These are phyloP conservation scores for Komagataella ulmi DNA, from an alignment of 805 yeast genomes.

Conservation along the genomic window DNA sequence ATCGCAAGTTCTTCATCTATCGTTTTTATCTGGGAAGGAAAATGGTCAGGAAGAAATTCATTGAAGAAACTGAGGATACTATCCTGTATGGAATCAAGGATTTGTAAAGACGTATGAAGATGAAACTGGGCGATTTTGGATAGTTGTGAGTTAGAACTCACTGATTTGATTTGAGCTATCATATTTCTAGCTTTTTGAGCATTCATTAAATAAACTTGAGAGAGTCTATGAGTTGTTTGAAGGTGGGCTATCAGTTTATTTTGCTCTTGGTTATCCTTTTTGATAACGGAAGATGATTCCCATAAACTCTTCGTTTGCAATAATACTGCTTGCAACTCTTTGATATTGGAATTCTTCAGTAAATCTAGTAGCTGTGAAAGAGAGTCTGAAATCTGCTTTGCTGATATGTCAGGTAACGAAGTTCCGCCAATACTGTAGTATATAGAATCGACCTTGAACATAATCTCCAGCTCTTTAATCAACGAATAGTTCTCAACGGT, in stretches of 20 bases:
- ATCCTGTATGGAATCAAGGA: neutral
- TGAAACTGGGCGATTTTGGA: neutral
- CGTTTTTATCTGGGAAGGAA: neutral
- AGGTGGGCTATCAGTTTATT: neutral
- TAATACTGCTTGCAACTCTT: neutral
- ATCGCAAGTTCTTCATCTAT: neutral
- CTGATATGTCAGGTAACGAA: neutral
- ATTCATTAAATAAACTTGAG: neutral
- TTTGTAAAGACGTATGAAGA: neutral
- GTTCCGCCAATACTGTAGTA: neutral
- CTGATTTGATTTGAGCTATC: neutral
- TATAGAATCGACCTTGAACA: neutral
- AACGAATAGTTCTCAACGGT: neutral
- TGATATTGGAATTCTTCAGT: neutral
- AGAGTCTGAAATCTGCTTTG: neutral
- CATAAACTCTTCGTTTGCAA: neutral
- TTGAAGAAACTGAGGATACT: neutral
- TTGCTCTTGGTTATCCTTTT: neutral
- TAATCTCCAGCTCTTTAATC: neutral
- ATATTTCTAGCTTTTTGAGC: neutral
- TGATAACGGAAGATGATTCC: neutral
- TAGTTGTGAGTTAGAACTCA: neutral
- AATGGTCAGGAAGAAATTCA: neutral
- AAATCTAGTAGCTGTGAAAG: neutral
- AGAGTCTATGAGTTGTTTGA: neutral